Base-by-base conservation (phyloP, 371 early-diverging fungal species). In the Rhizopus sp. region DNA sequence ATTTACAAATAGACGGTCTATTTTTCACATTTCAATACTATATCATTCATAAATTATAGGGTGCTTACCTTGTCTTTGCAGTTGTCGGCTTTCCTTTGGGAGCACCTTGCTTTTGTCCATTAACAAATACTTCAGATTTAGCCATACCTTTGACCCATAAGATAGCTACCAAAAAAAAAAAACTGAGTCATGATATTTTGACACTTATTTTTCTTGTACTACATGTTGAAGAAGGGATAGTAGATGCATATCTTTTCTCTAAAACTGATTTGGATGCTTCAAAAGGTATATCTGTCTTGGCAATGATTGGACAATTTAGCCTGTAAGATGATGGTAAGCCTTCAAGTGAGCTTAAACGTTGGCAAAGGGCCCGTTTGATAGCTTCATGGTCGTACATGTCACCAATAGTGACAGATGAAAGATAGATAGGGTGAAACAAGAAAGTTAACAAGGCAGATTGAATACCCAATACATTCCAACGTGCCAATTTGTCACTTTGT, bases 391-490 rank as follows among this genome's bases (percentile, higher is more conserved):
- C 86, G 65, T 76, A 91, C 63, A 85, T 57, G 31, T 91, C 93
- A 39, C 88, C 87, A 0, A 92, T 72, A 7, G 77, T 66, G 13
- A 94, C 64, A 0, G 87, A 77, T 1, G 69, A 48, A 1, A 94
- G 72, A 57, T 89, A 90, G n/a, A 94, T 66, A 0, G 95, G 93
- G 13, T 70, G 59, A 13, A 82, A 68, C 3, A 84, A 38, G 15
- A 59, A 40, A 1, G 84, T 73, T 3, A 94, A 66, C 12, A 92
- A 53, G 5, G 87, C 82, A 7, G 91, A 91, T 42, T 85, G 84
- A 4, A 92, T 60, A 0, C 93, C 95, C 23, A 93, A 70, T 15
- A 88, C 83, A 59, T 85, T 87, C 95, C 95, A 94, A 30, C 85
- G 83, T 3, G 92, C 91, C 6, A 94, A 73, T 68, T 94, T 94